Conservation (phyloP, 805 yeast species). For the Diddensiella santjacobensis region DNA sequence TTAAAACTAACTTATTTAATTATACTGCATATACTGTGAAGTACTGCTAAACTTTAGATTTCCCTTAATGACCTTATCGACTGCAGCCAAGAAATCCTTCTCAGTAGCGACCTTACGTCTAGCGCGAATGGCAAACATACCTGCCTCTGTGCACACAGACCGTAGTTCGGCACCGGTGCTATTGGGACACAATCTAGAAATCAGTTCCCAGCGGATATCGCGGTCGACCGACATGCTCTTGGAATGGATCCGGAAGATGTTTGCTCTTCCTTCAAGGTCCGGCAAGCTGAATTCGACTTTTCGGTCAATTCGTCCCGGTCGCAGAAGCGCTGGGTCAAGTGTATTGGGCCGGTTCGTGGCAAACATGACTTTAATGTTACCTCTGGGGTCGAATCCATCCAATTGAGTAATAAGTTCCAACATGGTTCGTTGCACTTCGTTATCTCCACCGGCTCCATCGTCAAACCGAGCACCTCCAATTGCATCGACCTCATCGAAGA, state of each 20-base stretch:
- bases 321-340: slow-evolving; percentile 91
- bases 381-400: slow-evolving; percentile 98
- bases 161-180: slow-evolving; percentile 98
- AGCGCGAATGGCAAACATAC: slow-evolving; percentile 98
- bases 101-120: slow-evolving; percentile 98
- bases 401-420: slow-evolving; percentile 94
- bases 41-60: slow-evolving; percentile 97
- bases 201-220: slow-evolving; percentile 97
- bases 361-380: slow-evolving; percentile 98
- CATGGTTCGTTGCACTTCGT: slow-evolving; percentile 99
- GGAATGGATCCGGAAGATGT: slow-evolving; percentile 94
- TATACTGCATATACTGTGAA: slow-evolving; percentile 97
- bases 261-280: slow-evolving; percentile 96
- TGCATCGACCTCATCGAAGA: slow-evolving; percentile 98
- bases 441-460: slow-evolving; percentile 99
- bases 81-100: slow-evolving; percentile 96
- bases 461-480: slow-evolving; percentile 99
- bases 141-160: slow-evolving; percentile 98
- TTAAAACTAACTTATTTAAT: slow-evolving; percentile 42
- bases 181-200: slow-evolving; percentile 95
- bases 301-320: slow-evolving; percentile 99
- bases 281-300: slow-evolving; percentile 96
- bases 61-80: slow-evolving; percentile 97
- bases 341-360: slow-evolving; percentile 99
- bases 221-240: slow-evolving; percentile 97